phyloP scores from a whole-genome alignment of 1,284 basidiomycete genomes.

The Puccinia sorghi region DNA sequence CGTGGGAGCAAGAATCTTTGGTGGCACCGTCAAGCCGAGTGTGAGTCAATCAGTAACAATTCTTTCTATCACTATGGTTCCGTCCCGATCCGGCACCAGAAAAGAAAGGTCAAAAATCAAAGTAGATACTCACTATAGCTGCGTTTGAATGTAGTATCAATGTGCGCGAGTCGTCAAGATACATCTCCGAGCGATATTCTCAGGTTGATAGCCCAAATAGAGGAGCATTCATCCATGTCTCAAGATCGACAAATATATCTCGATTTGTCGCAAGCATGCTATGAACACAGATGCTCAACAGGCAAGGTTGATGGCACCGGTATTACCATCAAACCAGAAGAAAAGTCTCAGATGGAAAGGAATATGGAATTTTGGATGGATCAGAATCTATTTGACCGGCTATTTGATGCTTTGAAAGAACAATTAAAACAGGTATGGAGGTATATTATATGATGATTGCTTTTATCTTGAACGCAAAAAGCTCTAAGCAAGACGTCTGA shows the following conservation, averaged over 20 bases:
- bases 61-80: not conserved
- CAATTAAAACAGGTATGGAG: conserved; percentile 21
- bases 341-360: conserved; percentile 19
- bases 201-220: conserved; percentile 21
- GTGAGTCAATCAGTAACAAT: conserved; percentile 13
- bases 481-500: not conserved
- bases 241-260: conserved; percentile 30
- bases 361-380: conserved; percentile 42
- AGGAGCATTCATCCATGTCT: not conserved
- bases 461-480: not conserved
- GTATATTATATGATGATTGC: not conserved
- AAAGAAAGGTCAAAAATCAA: not conserved
- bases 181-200: conserved; percentile 19
- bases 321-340: conserved; percentile 10
- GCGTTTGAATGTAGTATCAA: conserved; percentile 27
- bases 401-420: conserved; percentile 47
- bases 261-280: conserved; percentile 38
- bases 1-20: conserved; percentile 41
- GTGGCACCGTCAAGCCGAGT: conserved; percentile 50
- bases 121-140: conserved; percentile 14
- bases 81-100: not conserved
- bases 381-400: conserved; percentile 35
- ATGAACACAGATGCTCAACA: conserved; percentile 19
- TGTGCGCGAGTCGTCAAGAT: conserved; percentile 26
- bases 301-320: conserved; percentile 20